Conservation (phyloP, 768 basidiomycete genomes). For the Termitomyces sp. region DNA sequence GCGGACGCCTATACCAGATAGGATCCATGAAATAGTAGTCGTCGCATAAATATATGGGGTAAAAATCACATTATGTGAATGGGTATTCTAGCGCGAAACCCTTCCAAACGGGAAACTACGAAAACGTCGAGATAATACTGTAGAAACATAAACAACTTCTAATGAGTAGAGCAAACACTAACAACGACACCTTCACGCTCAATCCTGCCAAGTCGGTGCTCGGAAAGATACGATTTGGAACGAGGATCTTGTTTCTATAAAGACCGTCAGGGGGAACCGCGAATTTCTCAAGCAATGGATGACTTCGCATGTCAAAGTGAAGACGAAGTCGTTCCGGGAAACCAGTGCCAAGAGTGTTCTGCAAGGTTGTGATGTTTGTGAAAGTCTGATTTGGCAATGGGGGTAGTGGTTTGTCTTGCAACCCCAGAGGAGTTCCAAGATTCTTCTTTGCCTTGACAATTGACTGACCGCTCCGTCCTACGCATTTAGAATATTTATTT, state of each 20-base stretch:
- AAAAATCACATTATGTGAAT: constrained; percentile 44
- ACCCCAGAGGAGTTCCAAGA: constrained; percentile 18
- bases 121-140: constrained; percentile 74
- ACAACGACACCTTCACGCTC: constrained; percentile 52
- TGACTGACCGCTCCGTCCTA: constrained; percentile 23
- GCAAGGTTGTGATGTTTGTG: constrained; percentile 38
- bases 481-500: constrained; percentile 28
- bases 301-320: constrained; percentile 29
- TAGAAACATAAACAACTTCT: constrained; percentile 7
- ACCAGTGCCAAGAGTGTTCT: constrained; percentile 52
- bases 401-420: constrained; percentile 36
- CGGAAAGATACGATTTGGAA: constrained; percentile 57
- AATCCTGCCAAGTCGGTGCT: constrained; percentile 63
- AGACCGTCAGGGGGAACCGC: constrained; percentile 61
- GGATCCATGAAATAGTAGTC: background rate
- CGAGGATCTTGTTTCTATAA: constrained; percentile 49
- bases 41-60: background rate
- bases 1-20: too few species aligned
- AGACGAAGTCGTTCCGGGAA: constrained; percentile 65
- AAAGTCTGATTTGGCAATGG: constrained; percentile 33
- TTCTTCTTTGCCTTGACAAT: constrained; percentile 17
- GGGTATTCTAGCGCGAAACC: constrained; percentile 55
- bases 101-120: constrained; percentile 59
- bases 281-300: constrained; percentile 41
- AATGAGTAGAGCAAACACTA: constrained; percentile 2